phyloP scores from a whole-genome alignment of 257 asterid genomes.

The Jaltomata sinuosa region DNA sequence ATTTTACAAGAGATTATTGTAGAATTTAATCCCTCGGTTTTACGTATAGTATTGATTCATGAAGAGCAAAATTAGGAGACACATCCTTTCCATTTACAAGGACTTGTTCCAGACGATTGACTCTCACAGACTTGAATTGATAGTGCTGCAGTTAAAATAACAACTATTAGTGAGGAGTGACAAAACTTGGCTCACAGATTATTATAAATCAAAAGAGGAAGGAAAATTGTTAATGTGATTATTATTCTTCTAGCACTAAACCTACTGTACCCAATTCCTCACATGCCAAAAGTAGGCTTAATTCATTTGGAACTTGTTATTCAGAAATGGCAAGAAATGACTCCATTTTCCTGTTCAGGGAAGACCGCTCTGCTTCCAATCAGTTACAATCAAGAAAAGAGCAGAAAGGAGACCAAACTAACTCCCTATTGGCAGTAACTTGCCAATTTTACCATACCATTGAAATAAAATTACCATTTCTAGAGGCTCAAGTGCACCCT shows the following conservation, averaged over 20 bases:
- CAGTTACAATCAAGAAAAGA: background rate
- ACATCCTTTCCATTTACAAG: slow-evolving; percentile 66
- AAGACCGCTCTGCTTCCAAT: background rate
- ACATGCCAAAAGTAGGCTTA: background rate
- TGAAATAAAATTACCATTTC: background rate
- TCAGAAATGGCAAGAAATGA: background rate
- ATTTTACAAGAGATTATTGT: background rate
- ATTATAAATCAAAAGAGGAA: background rate
- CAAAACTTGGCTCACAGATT: background rate
- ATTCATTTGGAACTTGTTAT: background rate
- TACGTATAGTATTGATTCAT: slow-evolving; percentile 29
- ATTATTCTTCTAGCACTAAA: background rate
- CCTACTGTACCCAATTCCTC: background rate
- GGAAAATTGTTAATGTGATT: background rate
- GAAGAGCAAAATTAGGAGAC: slow-evolving; percentile 38
- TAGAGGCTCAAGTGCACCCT: background rate
- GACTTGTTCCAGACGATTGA: slow-evolving; percentile 71
- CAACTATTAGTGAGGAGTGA: background rate
- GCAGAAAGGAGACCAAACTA: background rate
- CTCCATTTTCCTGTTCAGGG: background rate
- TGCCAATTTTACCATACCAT: too few species aligned
- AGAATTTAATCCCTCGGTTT: background rate
- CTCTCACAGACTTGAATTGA: slow-evolving; percentile 68
- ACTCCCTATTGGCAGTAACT: background rate
- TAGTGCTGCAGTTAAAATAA: slow-evolving; percentile 32